Conservation (phyloP, 345 rosid genomes). For the Linum tenue region DNA sequence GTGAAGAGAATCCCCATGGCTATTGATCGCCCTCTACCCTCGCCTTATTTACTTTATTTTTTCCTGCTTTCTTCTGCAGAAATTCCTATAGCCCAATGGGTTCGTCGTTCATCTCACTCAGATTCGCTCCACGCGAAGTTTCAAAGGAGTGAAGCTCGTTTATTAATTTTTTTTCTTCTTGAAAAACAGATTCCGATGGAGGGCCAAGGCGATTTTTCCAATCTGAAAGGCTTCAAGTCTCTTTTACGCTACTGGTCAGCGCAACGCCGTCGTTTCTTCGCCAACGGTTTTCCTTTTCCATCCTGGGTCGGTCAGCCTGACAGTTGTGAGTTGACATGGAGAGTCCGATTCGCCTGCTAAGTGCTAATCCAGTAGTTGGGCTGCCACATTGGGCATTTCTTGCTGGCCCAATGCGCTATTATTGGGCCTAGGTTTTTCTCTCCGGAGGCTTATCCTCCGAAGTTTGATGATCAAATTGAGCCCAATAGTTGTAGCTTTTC, state of each 20-base stretch:
- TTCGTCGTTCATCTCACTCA: neutral
- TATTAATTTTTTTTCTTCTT: no score
- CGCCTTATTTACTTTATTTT: neutral
- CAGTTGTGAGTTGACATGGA: no score
- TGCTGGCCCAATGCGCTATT: no score
- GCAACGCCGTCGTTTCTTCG: neutral
- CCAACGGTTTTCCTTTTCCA: neutral
- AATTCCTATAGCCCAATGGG: neutral
- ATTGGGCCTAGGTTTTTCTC: no score
- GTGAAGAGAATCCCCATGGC: conserved; percentile 68
- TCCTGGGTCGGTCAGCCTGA: no score
- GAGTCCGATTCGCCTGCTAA: no score
- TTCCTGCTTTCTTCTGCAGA: neutral
- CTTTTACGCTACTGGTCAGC: neutral
- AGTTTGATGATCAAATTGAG: no score
- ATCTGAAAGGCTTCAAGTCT: neutral
- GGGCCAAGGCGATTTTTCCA: neutral
- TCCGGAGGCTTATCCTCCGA: no score
- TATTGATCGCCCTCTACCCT: neutral
- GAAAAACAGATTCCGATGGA: neutral
- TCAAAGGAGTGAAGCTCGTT: neutral
- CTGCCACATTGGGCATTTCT: no score
- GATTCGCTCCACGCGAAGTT: neutral
- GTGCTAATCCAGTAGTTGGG: no score
- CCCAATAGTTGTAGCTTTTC: no score